Conservation (phyloP, 306 rosid genomes). For the Pueraria montana region DNA sequence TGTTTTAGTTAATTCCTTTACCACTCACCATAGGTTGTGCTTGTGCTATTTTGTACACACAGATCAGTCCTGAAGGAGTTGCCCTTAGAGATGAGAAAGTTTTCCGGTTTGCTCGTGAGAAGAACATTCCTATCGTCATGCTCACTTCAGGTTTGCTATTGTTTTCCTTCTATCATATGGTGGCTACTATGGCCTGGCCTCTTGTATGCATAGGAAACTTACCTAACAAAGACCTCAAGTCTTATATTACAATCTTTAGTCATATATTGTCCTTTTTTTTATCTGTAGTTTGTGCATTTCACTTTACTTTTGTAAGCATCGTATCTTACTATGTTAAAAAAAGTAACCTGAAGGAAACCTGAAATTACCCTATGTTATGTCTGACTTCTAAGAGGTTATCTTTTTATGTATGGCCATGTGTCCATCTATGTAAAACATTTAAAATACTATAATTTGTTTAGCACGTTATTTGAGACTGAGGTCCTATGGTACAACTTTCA, state of each 20-base stretch:
- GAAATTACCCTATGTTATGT: background rate
- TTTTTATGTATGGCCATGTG: background rate
- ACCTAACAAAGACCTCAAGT: background rate
- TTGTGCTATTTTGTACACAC: slow-evolving; percentile 49
- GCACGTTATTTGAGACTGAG: background rate
- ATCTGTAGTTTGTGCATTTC: background rate
- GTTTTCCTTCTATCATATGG: slow-evolving; percentile 8
- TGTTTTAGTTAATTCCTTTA: slow-evolving; percentile 35
- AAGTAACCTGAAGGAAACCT: background rate
- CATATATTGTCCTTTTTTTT: background rate
- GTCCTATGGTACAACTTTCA: background rate
- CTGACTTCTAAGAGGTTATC: background rate
- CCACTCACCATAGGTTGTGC: slow-evolving; percentile 31
- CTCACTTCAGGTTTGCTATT: slow-evolving; percentile 85
- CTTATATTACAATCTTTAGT: background rate
- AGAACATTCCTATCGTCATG: slow-evolving; percentile 87
- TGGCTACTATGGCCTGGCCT: slow-evolving; percentile 10
- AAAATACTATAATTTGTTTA: background rate
- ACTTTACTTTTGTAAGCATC: slow-evolving; percentile 1
- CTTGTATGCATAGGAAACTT: background rate
- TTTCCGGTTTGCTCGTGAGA: slow-evolving; percentile 79
- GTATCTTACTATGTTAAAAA: background rate
- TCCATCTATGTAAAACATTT: background rate
- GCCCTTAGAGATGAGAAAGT: slow-evolving; percentile 89
- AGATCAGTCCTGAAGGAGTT: slow-evolving; percentile 93